These are phyloP conservation scores for Suillus cothurnatus DNA, from an alignment of 768 basidiomycete species.

Conservation along the genomic window DNA sequence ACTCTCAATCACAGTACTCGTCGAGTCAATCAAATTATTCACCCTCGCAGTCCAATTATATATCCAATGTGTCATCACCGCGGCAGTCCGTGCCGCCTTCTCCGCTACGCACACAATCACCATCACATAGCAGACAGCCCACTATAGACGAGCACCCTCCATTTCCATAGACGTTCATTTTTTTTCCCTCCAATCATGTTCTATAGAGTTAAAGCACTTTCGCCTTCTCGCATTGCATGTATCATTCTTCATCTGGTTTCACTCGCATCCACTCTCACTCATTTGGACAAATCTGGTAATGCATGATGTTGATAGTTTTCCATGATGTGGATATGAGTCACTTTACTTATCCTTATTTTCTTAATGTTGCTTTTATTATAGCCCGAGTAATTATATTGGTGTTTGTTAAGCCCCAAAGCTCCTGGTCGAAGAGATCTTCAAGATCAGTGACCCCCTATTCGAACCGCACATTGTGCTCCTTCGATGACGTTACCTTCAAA, in stretches of 20 bases:
- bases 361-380: constrained; percentile 9
- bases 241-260: background rate
- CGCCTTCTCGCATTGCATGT: constrained; percentile 4
- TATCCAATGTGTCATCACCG: constrained; percentile 30
- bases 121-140: constrained; percentile 32
- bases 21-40: constrained; percentile 15
- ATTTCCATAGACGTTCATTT: constrained; percentile 9
- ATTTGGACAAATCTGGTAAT: constrained; percentile 12
- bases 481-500: no score
- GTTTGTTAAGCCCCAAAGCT: no score
- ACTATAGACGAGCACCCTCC: constrained; percentile 34
- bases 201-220: background rate
- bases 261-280: constrained; percentile 9
- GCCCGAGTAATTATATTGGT: background rate
- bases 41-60: constrained; percentile 7
- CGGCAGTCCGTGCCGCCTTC: constrained; percentile 35
- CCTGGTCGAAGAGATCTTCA: no score
- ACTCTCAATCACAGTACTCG: constrained; percentile 36
- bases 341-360: constrained; percentile 13
- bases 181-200: background rate
- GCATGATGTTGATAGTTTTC: constrained; percentile 8
- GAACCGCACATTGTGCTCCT: background rate
- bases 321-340: constrained; percentile 5
- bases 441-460: no score
- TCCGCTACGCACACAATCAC: constrained; percentile 27